phyloP scores from a whole-genome alignment of 495 filamentous ascomycete species.

The Saxophila tyrrhenica region DNA sequence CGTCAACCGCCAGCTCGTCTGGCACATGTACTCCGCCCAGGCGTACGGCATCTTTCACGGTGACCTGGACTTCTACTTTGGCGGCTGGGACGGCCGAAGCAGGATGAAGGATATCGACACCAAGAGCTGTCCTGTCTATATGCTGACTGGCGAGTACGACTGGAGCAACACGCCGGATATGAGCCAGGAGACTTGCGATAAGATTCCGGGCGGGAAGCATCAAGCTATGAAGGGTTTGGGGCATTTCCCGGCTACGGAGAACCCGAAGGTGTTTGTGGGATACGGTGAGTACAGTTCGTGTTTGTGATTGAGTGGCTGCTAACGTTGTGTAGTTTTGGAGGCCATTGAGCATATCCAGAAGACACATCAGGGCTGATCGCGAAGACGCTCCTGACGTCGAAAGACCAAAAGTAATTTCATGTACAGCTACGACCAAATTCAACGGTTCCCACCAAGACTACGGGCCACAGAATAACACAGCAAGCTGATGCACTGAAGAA shows the following conservation, averaged over 20 bases:
- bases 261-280: slow-evolving; percentile 25
- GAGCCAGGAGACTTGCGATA: slow-evolving; percentile 30
- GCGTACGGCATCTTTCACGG: slow-evolving; percentile 37
- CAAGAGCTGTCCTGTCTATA: slow-evolving; percentile 34
- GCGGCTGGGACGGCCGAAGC: slow-evolving; percentile 33
- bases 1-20: slow-evolving; percentile 31
- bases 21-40: slow-evolving; percentile 33
- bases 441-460: no score
- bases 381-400: background rate
- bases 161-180: slow-evolving; percentile 33
- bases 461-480: no score
- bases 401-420: background rate
- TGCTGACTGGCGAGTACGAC: slow-evolving; percentile 37
- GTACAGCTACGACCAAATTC: no score
- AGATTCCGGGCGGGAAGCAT: slow-evolving; percentile 32
- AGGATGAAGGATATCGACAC: slow-evolving; percentile 31
- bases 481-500: no score
- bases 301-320: background rate
- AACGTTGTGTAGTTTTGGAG: slow-evolving; percentile 13
- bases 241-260: slow-evolving; percentile 32
- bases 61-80: slow-evolving; percentile 22
- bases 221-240: slow-evolving; percentile 31
- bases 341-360: slow-evolving; percentile 22
- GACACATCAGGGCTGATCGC: slow-evolving; percentile 6
- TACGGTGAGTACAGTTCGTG: slow-evolving; percentile 5